Evolutionary conservation across 140 eudicot genomes (phyloP), one percentile per base, ranked within the genome.

Genomic region (Senecio squalidus): DNA sequence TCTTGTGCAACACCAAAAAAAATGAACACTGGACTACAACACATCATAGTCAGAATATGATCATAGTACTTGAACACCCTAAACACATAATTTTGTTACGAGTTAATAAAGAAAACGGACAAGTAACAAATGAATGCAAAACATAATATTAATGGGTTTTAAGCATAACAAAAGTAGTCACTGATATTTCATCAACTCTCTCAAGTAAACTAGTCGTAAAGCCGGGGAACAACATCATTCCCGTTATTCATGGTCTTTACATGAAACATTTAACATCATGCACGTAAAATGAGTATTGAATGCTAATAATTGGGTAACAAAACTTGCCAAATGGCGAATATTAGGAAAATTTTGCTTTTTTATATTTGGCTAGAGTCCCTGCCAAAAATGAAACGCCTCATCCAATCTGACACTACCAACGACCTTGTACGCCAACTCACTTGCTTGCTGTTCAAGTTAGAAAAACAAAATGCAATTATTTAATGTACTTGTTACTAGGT

Each of bases 361-460:
- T 70, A 90, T 25, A 90, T 86, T 70, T 87, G 82, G 58, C 97
- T 90, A 0, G 97, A 90, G 72, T 90, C 97, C 81, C 97, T 83
- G 58, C 97, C 97, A 36, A 85, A 90, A 40, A 90, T 76, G 82
- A 82, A 90, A 48, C 97, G 87, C 41, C 95, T 83, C 29, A 55
- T 58, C 97, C 97, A 90, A 80, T 90, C 97, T 0, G 87, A 67
- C 67, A 90, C 70, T 83, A 90, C 97, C 80, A 85, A 70, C 8
- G 89, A 83, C 76, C 97, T 80, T 57, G 97, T 82, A 53, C 97
- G 95, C 97, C 97, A 89, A 69, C 97, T 89, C 25, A 89, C 95
- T 75, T 71, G 88, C 76, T 89, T 89, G 75, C 95, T 89, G 95
- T 24, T 53, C 46, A 54, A 49, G n/a, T 50, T 24, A 26, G 9